Conservation (phyloP, 768 basidiomycete genomes). For the Lactifluus volemus region DNA sequence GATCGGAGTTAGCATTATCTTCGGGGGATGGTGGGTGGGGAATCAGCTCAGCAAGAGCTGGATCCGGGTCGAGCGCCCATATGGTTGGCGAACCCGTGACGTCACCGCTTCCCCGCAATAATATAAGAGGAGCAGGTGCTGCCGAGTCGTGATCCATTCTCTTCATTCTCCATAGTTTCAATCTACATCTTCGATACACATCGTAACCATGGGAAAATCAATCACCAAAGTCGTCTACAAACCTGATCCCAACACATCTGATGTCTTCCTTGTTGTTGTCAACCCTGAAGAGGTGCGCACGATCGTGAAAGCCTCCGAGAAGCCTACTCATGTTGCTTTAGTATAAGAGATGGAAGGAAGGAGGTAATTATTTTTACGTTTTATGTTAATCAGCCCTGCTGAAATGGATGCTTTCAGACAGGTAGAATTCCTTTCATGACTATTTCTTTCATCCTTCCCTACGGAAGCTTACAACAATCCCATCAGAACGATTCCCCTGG, state of each 20-base stretch:
- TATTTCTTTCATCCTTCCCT: conserved; percentile 39
- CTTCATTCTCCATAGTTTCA: neutral
- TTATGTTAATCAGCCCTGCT: conserved; percentile 19
- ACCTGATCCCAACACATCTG: conserved; percentile 59
- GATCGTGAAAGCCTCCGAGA: neutral
- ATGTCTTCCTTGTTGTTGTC: conserved; percentile 66
- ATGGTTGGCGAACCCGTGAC: conserved; percentile 11
- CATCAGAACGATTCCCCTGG: conserved; percentile 54
- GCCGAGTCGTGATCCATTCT: neutral
- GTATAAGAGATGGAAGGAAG: conserved; percentile 74
- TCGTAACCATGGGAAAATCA: conserved; percentile 33
- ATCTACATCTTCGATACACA: neutral
- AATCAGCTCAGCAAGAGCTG: neutral
- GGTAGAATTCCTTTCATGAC: conserved; percentile 49
- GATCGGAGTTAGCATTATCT: neutral
- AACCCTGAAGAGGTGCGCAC: conserved; percentile 50
- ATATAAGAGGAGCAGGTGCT: conserved; percentile 19
- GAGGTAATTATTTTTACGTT: conserved; percentile 44
- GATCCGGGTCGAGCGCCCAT: neutral
- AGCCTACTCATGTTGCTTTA: conserved; percentile 24
- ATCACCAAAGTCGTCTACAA: conserved; percentile 74
- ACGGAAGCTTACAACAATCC: neutral
- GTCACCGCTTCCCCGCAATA: conserved; percentile 3
- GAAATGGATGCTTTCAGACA: conserved; percentile 39
- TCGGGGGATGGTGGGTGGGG: neutral